Base-by-base conservation (phyloP, 306 rosid species). In the Trichosanthes truncata region DNA sequence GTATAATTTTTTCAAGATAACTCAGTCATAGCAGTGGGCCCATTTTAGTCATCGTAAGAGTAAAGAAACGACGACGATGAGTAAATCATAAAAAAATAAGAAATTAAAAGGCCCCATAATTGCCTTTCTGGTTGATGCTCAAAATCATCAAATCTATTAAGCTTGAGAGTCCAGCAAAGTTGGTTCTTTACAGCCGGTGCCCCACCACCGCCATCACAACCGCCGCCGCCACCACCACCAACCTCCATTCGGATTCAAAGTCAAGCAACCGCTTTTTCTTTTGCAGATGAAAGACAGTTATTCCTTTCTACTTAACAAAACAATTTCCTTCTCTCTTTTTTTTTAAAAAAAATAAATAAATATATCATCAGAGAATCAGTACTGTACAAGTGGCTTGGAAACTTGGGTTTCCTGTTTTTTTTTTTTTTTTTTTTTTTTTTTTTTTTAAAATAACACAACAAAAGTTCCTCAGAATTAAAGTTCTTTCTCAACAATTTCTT, bases 111-210 rank as follows among this genome's bases (percentile, higher is more conserved):
- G 3, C n/a, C 1, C 29, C 26, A 36, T 75, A 75, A 74, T 49
- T 29, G 31, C 31, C 20, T 23, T 74, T 45, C 41, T 46, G 23
- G 78, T 49, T 48, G 76, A 41, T 41, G 10, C 33, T 40, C 40
- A 46, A 72, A 48, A 72, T 72, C 25, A 72, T 46, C 36, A 72
- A 72, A 74, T 7, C 23, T 49, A 74, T 61, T 61, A 51, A 74
- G 8, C 78, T 74, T 74, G 20, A 25, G 3, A 17, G 17, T 9
- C 60, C 62, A 74, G 78, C 78, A 74, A 74, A 74, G 77, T 72
- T 72, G 14, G 57, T 46, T 45, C 59, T 72, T 45, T 46, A 21
- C 35, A 3, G 77, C 23, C 26, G 77, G 13, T 73, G 49, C 76
- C 12, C 53, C 51, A 21, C 52, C 52, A 41, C 52, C 21, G 9